A percentile compares a stretch with the other conserved stretches of the same genome.
These are phyloP conservation scores for Infundibulicybe gibba DNA, from an alignment of 768 basidiomycete genomes.

Conservation along the genomic window DNA sequence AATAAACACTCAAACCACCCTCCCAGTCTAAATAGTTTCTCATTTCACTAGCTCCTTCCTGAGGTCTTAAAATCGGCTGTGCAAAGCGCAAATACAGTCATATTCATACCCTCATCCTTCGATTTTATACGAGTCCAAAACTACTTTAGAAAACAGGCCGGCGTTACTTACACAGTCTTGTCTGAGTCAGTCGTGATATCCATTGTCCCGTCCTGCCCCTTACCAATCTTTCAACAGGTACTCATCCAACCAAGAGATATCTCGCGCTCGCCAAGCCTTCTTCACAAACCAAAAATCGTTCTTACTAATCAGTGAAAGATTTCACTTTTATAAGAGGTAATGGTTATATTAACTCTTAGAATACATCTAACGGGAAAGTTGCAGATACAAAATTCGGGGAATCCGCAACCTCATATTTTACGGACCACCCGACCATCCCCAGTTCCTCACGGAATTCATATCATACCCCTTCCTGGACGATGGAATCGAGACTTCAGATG, in stretches of 20 bases:
- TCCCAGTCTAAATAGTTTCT: not conserved
- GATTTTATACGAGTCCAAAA: slow-evolving; percentile 94
- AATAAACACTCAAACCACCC: not conserved
- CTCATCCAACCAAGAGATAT: slow-evolving; percentile 91
- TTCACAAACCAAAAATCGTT: slow-evolving; percentile 85
- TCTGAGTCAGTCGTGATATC: slow-evolving; percentile 68
- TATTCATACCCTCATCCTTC: slow-evolving; percentile 93
- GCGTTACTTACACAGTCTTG: slow-evolving; percentile 75
- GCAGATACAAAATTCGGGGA: slow-evolving; percentile 88
- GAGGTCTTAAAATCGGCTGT: slow-evolving; percentile 87
- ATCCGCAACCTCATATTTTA: slow-evolving; percentile 94
- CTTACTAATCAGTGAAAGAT: slow-evolving; percentile 92
- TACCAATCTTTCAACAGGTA: slow-evolving; percentile 48
- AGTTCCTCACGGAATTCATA: slow-evolving; percentile 89
- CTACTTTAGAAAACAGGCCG: slow-evolving; percentile 70
- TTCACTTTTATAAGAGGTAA: slow-evolving; percentile 93
- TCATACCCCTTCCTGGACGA: slow-evolving; percentile 87
- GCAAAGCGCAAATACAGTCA: slow-evolving; percentile 80
- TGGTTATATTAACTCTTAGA: slow-evolving; percentile 9
- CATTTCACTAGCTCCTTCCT: slow-evolving; percentile 70
- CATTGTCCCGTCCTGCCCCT: not conserved
- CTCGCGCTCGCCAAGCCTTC: slow-evolving; percentile 89
- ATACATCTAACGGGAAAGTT: not conserved
- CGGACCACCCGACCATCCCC: slow-evolving; percentile 83
- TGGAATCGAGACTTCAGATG: slow-evolving; percentile 81